These are phyloP conservation scores for Micractinium sp. DNA, from an alignment of 139 green algal species.

Conservation along the genomic window DNA sequence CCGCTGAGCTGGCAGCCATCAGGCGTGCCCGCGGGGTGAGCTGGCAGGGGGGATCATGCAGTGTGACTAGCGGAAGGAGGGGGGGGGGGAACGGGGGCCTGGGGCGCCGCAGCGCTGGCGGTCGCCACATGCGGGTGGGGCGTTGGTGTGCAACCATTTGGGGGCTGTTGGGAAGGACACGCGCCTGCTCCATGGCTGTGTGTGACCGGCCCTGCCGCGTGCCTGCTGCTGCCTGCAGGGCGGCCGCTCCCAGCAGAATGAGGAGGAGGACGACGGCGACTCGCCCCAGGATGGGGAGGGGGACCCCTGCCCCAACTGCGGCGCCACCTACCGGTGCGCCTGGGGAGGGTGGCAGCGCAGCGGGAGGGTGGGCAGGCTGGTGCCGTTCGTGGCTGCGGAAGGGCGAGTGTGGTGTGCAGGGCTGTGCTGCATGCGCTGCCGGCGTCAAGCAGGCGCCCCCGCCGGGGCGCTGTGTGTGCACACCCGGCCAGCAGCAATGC, in stretches of 20 bases:
- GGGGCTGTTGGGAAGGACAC: neutral
- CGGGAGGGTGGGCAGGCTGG: neutral
- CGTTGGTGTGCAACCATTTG: neutral
- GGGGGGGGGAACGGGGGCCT: neutral
- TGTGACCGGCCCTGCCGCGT: neutral
- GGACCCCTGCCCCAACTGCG: conserved; percentile 44
- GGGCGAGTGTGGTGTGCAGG: no score
- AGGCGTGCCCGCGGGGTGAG: conserved; percentile 3
- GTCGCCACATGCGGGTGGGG: no score
- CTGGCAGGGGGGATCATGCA: neutral
- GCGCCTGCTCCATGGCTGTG: no score
- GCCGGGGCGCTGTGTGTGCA: no score
- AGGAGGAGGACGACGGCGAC: conserved; percentile 1
- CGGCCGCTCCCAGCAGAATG: no score
- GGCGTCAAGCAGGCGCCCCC: no score
- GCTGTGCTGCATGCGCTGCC: no score
- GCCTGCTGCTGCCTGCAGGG: neutral
- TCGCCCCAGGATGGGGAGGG: conserved; percentile 9
- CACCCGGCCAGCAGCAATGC: no score
- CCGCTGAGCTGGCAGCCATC: neutral
- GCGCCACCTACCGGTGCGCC: conserved; percentile 21
- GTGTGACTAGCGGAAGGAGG: no score
- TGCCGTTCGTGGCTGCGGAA: neutral
- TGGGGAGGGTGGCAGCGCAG: neutral
- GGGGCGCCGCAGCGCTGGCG: neutral